Conservation (phyloP, 176 grass and related monocot species). For the Musa schizocarpa region DNA sequence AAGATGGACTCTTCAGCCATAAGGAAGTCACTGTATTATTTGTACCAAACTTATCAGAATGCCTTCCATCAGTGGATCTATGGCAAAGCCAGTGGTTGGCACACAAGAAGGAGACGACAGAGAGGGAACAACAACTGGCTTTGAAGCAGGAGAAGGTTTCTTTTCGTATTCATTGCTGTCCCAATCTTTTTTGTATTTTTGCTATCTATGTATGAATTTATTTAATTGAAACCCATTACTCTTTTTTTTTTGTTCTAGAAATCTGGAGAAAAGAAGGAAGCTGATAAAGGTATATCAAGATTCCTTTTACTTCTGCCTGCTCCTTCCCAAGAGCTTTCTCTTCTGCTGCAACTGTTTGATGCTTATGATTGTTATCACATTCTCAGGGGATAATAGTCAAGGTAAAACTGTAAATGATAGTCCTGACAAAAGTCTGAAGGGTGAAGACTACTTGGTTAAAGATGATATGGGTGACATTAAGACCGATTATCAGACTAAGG, state of each 20-base stretch:
- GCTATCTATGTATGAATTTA: background rate
- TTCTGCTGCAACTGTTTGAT: background rate
- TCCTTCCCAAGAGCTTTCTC: background rate
- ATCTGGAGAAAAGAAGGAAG: slow-evolving; percentile 50
- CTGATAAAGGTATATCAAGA: slow-evolving; percentile 29
- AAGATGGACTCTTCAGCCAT: slow-evolving; percentile 66
- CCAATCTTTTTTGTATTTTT: background rate
- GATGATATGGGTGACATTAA: slow-evolving; percentile 26
- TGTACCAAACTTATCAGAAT: slow-evolving; percentile 75
- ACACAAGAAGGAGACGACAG: slow-evolving; percentile 47
- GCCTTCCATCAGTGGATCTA: slow-evolving; percentile 57
- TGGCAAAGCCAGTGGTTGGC: slow-evolving; percentile 77
- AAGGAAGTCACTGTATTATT: slow-evolving; percentile 91
- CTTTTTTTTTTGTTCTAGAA: slow-evolving; percentile 36
- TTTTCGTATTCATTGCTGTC: background rate
- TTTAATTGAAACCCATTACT: background rate
- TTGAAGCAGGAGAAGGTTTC: slow-evolving; percentile 67
- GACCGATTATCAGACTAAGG: slow-evolving; percentile 22
- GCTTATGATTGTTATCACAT: background rate
- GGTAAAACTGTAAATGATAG: slow-evolving; percentile 14
- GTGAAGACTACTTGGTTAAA: slow-evolving; percentile 19
- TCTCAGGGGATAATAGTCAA: slow-evolving; percentile 9
- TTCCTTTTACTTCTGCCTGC: background rate
- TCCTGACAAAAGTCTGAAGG: slow-evolving; percentile 22
- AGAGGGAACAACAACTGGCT: slow-evolving; percentile 40